A percentile compares a stretch with the other conserved stretches of the same genome.
Conservation (phyloP, 345 rosid species). For the Viola odorata region DNA sequence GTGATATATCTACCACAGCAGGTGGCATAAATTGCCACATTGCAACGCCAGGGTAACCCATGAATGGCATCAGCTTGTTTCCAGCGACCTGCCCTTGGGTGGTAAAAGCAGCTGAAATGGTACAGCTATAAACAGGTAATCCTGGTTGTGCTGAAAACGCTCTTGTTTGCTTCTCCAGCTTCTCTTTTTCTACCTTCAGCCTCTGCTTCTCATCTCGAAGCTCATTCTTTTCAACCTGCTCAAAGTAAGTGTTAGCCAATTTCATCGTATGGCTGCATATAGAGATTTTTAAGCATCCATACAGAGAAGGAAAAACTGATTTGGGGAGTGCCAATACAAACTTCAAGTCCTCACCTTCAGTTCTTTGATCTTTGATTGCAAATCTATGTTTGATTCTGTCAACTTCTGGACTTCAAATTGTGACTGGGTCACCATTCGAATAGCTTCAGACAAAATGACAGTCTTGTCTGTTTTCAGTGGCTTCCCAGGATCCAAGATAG, state of each 20-base stretch:
- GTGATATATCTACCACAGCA: slow-evolving; percentile 18
- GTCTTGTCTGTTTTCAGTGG: not conserved
- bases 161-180: slow-evolving; percentile 18
- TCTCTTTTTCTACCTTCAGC: slow-evolving; percentile 24
- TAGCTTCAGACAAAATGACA: not conserved
- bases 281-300: too few species aligned
- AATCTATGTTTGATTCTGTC: not conserved
- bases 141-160: slow-evolving; percentile 12
- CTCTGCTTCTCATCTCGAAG: slow-evolving; percentile 14
- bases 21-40: slow-evolving; percentile 27
- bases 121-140: slow-evolving; percentile 2
- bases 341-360: not conserved
- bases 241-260: too few species aligned
- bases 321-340: not conserved
- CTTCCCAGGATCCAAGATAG: not conserved
- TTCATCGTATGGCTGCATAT: too few species aligned
- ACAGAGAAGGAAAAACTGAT: too few species aligned
- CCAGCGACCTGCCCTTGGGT: slow-evolving; percentile 16
- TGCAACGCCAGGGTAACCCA: slow-evolving; percentile 18
- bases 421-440: not conserved
- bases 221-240: not conserved
- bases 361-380: not conserved
- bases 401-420: not conserved
- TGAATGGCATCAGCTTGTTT: slow-evolving; percentile 19
- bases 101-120: slow-evolving; percentile 9